A percentile compares a stretch with the other conserved stretches of the same genome.
Evolutionary conservation across 345 rosid species (phyloP).

Genomic region (Eutrema yunnanense): DNA sequence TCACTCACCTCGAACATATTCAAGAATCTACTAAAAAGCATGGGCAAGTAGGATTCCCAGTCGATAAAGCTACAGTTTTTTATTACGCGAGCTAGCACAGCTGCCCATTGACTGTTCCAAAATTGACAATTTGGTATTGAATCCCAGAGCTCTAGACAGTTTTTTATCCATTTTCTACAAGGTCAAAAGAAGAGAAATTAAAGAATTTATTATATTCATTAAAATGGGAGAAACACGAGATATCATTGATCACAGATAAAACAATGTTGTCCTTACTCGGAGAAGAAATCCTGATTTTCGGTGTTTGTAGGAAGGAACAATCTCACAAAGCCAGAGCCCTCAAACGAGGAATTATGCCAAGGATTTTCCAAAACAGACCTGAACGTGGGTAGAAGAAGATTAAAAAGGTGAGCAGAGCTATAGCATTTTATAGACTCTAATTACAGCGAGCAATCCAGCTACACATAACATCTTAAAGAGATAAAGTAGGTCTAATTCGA

Average conservation of each 20-base stretch:
- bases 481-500: background rate
- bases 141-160: conserved; percentile 78
- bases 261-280: conserved; percentile 49
- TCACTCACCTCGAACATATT: conserved; percentile 97
- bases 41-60: conserved; percentile 78
- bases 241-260: conserved; percentile 6
- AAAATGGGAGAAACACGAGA: conserved; percentile 4
- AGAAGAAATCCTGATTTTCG: conserved; percentile 79
- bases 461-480: background rate
- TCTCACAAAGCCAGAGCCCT: conserved; percentile 93
- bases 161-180: conserved; percentile 72
- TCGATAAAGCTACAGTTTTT: conserved; percentile 66
- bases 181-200: conserved; percentile 13
- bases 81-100: conserved; percentile 78
- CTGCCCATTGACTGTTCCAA: conserved; percentile 98
- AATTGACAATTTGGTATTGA: conserved; percentile 92
- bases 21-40: conserved; percentile 68
- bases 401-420: background rate
- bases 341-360: conserved; percentile 94
- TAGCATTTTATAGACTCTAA: conserved; percentile 9
- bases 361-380: conserved; percentile 93
- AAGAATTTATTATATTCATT: conserved; percentile 5
- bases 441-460: background rate
- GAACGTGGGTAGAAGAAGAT: conserved; percentile 27
- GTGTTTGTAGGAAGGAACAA: conserved; percentile 89